Evolutionary conservation across 108 stramenopile genomes (phyloP), one percentile per base, ranked within the genome.

Genomic region (Cyclostephanos invisitatus): DNA sequence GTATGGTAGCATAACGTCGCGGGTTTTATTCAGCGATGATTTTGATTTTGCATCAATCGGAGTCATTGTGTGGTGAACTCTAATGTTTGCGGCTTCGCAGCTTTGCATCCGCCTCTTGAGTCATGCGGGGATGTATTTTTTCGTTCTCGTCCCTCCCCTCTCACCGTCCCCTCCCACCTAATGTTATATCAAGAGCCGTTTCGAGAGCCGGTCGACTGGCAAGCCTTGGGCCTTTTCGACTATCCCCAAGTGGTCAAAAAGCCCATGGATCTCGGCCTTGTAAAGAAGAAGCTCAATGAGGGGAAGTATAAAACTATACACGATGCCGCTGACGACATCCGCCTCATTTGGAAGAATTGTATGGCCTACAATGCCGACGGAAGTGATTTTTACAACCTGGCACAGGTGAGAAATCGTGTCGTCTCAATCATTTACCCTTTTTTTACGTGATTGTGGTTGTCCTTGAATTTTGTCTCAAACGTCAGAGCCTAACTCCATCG

Each of bases 171-270:
- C 2, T 29, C 53, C 46, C 67, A 9, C 18, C 22, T 5, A 54
- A 27, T 38, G 4, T 15, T 60, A 53, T 21, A 17, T 20, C 24
- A 64, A 91, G 94, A 88, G 70, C 95, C 97, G 15, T 99, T 99
- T 84, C 89, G 95, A 62, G 92, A 94, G 57, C 97, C 97, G 1
- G 98, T 99, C 25, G 94, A 96, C 83, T 98, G 97, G 97, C 83
- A 96, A 66, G 77, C 74, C 25, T 75, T 98, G 29, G 97, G 96
- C 60, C 90, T 98, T 29, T 85, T 78, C 62, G 97, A 98, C 71
- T 98, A 98, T 75, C 98, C 96, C 58, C 78, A 89, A 75, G 82
- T 97, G 10, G 84, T 98, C 81, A 95, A 96, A 70, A 88, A 90
- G 64, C 98, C 96, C 53, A 97, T 97, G 96, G 98, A 98, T 84